Conservation (phyloP, 2,329 filamentous ascomycete species). For the Grosmannia huntii region DNA sequence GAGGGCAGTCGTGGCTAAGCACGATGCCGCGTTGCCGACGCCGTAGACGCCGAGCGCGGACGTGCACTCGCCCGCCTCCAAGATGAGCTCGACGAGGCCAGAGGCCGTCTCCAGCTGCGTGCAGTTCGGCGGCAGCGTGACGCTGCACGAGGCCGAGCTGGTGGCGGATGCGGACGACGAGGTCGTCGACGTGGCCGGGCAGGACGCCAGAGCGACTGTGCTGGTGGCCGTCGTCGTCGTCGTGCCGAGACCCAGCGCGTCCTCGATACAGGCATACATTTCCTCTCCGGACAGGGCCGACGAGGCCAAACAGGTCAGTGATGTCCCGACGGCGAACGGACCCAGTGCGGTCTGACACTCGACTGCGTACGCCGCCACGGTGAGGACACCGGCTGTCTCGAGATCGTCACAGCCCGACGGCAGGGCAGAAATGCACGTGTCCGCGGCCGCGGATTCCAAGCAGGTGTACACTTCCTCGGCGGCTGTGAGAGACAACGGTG, state of each 20-base stretch:
- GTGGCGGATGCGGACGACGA: neutral
- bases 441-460: neutral
- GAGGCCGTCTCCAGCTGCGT: neutral
- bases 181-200: neutral
- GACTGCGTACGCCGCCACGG: slow-evolving; percentile 1
- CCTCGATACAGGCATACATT: neutral
- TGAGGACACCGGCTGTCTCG: neutral
- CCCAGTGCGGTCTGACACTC: slow-evolving; percentile 8
- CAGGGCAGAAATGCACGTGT: slow-evolving; percentile 5
- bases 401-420: slow-evolving; percentile 6
- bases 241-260: neutral
- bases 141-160: neutral
- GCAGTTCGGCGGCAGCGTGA: slow-evolving; percentile 5
- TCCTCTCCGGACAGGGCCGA: neutral
- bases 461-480: slow-evolving; percentile 3
- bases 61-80: slow-evolving; percentile 16
- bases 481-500: neutral
- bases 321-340: slow-evolving; percentile 8
- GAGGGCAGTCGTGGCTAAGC: slow-evolving; percentile 5
- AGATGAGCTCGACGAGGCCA: slow-evolving; percentile 9
- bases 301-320: neutral
- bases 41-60: slow-evolving; percentile 17
- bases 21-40: slow-evolving; percentile 8
- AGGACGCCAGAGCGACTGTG: neutral
- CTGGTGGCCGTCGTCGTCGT: neutral